Base-by-base conservation (phyloP, 192 early-diverging fungal species). In the Kappamyces sp. region DNA sequence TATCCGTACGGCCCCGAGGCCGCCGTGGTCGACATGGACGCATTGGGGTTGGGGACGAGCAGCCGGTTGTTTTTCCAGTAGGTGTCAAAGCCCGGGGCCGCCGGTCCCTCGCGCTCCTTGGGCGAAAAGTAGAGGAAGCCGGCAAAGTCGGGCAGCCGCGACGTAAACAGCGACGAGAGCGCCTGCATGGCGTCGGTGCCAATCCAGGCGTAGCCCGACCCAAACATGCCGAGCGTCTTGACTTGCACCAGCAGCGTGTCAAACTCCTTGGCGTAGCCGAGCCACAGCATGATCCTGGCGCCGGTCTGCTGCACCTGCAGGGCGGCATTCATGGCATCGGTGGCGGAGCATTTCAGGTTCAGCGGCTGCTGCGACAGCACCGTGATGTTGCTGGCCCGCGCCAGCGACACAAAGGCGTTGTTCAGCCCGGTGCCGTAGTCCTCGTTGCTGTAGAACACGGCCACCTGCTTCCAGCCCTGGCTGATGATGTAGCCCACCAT, bases 21-120 rank as follows among this genome's bases (percentile, higher is more conserved):
- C 12, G 38, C 41, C 12, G 41, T 40, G 12, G 3, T 3, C 37
- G 51, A 53, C 10, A 12, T 40, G 13, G 10, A 40, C 12, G 5
- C 51, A 12, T 36, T 40, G 8, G 51, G 51, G 15, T 53, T 53
- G 3, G 3, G n/a, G 10, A 31, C 23, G 15, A 40, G n/a, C 8
- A 53, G 51, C 1, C 51, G 23, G 46, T 57, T 57, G 23, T 38
- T 23, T 40, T 57, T 57, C 54, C 54, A 57, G n/a, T 57, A 57
- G 23, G 4, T 5, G 36, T 36, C 54, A n/a, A 57, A 57, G 5
- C n/a, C 5, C 31, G 42, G 41, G 6, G 54, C 54, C 12, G 33
- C 54, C 6, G 54, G 37, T 40, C 54, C 54, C 23, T 36, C 54
- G 23, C 7, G 5, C n/a, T 44, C 15, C n/a, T 57, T 44, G 5